Percentiles rank a stretch among this genome's conserved stretches.
Conservation (phyloP, 106 monocot genomes). For the Narthecium ossifragum region DNA sequence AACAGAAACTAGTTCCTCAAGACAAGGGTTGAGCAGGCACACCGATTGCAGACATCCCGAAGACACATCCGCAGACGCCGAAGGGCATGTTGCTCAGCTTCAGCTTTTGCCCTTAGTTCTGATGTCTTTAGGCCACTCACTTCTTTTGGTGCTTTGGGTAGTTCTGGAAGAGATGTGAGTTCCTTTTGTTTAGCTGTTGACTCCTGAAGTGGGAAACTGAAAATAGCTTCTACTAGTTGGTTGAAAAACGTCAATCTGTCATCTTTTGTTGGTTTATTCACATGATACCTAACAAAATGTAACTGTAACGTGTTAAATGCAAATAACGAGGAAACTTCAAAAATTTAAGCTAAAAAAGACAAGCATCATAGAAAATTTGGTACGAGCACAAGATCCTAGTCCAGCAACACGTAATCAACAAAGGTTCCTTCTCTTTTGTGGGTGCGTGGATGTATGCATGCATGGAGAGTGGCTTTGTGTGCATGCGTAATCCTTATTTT, state of each 20-base stretch:
- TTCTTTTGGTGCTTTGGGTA: conserved; percentile 80
- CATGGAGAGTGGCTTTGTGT: no score
- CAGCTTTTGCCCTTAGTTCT: conserved; percentile 80
- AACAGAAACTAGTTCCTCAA: no score
- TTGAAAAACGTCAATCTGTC: conserved; percentile 63
- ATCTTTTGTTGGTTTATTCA: conserved; percentile 61
- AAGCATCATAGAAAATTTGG: no score
- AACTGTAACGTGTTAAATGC: no score
- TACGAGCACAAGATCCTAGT: no score
- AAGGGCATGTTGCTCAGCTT: conserved; percentile 92
- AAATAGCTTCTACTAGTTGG: conserved; percentile 50
- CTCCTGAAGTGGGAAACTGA: conserved; percentile 58
- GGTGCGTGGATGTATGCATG: no score
- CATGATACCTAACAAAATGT: conserved; percentile 64
- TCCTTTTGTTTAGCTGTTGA: conserved; percentile 40
- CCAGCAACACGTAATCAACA: no score
- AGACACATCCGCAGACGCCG: conserved; percentile 95
- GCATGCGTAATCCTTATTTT: no score
- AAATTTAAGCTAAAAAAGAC: no score
- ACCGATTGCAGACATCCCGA: conserved; percentile 97
- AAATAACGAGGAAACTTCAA: no score
- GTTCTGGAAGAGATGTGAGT: conserved; percentile 43
- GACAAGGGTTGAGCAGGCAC: conserved; percentile 5
- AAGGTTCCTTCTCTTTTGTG: no score
- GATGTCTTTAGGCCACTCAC: conserved; percentile 63